Evolutionary conservation across 2,329 filamentous ascomycete species (phyloP), one percentile per base, ranked within the genome.

Genomic region (Helotiales sp.): DNA sequence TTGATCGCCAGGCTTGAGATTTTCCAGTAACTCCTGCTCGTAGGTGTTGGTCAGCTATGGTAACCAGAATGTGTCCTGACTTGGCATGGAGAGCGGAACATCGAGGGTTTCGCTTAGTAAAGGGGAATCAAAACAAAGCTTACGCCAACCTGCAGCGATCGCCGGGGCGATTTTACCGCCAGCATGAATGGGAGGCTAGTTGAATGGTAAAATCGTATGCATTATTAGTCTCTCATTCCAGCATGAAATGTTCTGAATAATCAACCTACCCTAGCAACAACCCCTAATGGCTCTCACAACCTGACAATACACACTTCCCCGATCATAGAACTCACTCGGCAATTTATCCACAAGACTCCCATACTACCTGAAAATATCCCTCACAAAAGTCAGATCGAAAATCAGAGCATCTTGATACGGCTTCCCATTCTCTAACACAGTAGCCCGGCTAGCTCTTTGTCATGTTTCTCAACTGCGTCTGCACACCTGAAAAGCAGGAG

Each of bases 1-100:
- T 61, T 70, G 68, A 20, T 69, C 63, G 24, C 58, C 32, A 11
- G 63, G 55, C 24, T 61, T 61, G 22, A 60, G 34, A 26, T 55
- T 54, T 30, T n/a, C 61, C 61, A 8, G 57, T 61, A 17, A 55
- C 60, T 28, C 54, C 60, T 49, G 26, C 7, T 32, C 30, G 10
- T 32, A 10, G 7, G 43, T 26, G 13, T 34, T 40, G 10, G 15
- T 7, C 2, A n/a, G 15, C n/a, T 13, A 28, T 30, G n/a, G n/a
- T n/a, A n/a, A n/a, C n/a, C n/a, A n/a, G n/a, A n/a, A n/a, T n/a
- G 17, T 30, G 8, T 13, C 11, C 13, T 6, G 10, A 49, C 20
- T 26, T 26, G 47, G 11, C 7, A 26, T 50, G 2, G 45, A 15
- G 47, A 24, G 47, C 15, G 22, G 17, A 26, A 26, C 37, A 11